Evolutionary conservation across 140 eudicot species (phyloP), one percentile per base, ranked within the genome.

Genomic region (Cichorium intybus): DNA sequence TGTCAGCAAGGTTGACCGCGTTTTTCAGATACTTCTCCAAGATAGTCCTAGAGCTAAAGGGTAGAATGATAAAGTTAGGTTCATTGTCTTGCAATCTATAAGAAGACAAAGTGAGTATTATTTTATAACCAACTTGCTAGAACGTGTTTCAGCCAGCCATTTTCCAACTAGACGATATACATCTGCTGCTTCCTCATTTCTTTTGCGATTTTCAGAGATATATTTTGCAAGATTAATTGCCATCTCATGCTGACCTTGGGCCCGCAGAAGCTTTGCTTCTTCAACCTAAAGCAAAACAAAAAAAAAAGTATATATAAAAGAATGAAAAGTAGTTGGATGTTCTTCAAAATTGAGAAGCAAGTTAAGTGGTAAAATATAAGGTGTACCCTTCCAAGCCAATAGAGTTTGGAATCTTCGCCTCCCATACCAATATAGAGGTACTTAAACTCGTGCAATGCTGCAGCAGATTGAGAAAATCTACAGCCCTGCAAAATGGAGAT

Each of bases 71-170:
- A 39, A 67, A 37, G 33, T 66, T 21, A 51, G 31, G 5, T 24
- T 39, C 60, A 54, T 43, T 48, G 53, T 60, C 48, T 21, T 59
- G 35, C 27, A 12, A 8, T 10, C 20, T 45, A 14, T 45, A 45
- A 45, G 1, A 45, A 35, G 31, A 27, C 31, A 27, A 27, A 27
- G 0, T 27, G 31, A 27, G 31, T 4, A 27, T 27, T n/a, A 18
- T 39, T 43, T 47, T 49, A 12, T 50, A 53, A 87, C 97, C 80
- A 60, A 93, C 99, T 88, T 88, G 99, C 99, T 93, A 70, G 95
- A 85, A 60, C 97, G 90, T 49, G 97, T 85, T 83, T 88, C 99
- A 41, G 97, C 99, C 51, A 88, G 86, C 99, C 99, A 93, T 77
- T 93, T 93, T 27, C 99, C 99, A 77, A 93, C 93, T 60, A 93